Conservation (phyloP, 441 rosid genomes). For the Biscutella laevigata region DNA sequence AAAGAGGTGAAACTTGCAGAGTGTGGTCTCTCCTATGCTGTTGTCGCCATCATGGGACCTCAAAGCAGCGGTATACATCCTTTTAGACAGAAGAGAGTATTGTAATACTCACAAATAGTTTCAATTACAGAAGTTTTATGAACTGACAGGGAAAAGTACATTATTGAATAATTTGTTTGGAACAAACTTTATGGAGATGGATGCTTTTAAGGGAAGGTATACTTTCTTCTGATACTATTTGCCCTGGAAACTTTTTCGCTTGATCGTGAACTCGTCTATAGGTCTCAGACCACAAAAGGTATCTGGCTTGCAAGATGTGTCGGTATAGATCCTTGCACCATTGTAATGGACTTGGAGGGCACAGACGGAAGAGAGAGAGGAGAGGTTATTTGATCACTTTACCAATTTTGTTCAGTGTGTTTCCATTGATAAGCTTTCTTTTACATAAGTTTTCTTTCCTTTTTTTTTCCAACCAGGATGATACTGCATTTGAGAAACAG, state of each 20-base stretch:
- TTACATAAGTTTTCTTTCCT: not conserved
- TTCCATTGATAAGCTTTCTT: not conserved
- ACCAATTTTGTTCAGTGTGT: not conserved
- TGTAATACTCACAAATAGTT: not conserved
- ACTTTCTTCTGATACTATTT: not conserved
- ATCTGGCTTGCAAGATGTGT: conserved; percentile 88
- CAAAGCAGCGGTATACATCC: conserved; percentile 85
- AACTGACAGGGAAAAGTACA: conserved; percentile 84
- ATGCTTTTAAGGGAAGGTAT: conserved; percentile 94
- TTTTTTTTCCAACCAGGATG: conserved; percentile 45
- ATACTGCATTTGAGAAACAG: conserved; percentile 98
- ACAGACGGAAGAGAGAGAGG: conserved; percentile 98
- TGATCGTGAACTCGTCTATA: conserved; percentile 27
- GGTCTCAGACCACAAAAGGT: conserved; percentile 97
- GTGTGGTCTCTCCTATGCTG: conserved; percentile 85
- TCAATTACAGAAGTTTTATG: not conserved
- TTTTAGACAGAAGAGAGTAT: not conserved
- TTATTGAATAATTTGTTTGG: conserved; percentile 68
- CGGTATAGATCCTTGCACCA: conserved; percentile 87
- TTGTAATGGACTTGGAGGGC: conserved; percentile 98
- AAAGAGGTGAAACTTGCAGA: conserved; percentile 61
- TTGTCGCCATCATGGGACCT: conserved; percentile 98
- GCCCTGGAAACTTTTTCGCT: not conserved
- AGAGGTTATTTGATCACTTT: conserved; percentile 44
- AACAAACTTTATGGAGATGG: conserved; percentile 96